Base-by-base conservation (phyloP, 208 protist species). In the Trypanosoma scelopori region DNA sequence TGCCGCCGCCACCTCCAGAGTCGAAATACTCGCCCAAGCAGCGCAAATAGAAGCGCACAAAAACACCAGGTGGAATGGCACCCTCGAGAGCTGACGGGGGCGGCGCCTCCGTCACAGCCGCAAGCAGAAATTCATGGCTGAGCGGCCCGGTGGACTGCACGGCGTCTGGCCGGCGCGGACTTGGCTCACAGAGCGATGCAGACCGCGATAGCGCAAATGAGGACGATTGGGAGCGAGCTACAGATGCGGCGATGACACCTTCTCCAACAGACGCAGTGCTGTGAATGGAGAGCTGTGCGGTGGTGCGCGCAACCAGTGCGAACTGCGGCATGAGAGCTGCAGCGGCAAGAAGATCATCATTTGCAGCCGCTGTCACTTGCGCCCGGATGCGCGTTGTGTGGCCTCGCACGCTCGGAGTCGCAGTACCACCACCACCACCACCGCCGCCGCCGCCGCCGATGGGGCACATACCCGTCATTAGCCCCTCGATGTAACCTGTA, bases 241-340 rank as follows among this genome's bases (percentile, higher is more conserved):
- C 55, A 3, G 74, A 78, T 46, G 77, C 71, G 12, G 83, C 76
- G 43, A 90, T 78, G n/a, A 86, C 81, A 30, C 78, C 76, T 27
- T 89, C 74, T 25, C 87, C 79, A 51, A 93, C 85, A n/a, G 69
- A 55, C 15, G 69, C 76, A 18, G 74, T 79, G 43, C 82, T 71
- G 13, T 28, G 74, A 15, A 85, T 59, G 1, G 76, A 81, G 23
- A 74, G 58, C 9, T 69, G 32, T 1, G 79, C 77, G 3, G 68
- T 68, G 22, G 86, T 74, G 9, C 69, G 56, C 5, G 71, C 75
- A n/a, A 89, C 65, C 12, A 93, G 20, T n/a, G 78, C 25, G 57
- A 90, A 88, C 39, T 56, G 68, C 15, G 71, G 81, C 0, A 77
- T 62, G 27, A 89, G 47, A n/a, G 65, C 64, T n/a, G 64, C 58